Evolutionary conservation across 768 basidiomycete species (phyloP).

Genomic region (Fibroporia radiculosa): DNA sequence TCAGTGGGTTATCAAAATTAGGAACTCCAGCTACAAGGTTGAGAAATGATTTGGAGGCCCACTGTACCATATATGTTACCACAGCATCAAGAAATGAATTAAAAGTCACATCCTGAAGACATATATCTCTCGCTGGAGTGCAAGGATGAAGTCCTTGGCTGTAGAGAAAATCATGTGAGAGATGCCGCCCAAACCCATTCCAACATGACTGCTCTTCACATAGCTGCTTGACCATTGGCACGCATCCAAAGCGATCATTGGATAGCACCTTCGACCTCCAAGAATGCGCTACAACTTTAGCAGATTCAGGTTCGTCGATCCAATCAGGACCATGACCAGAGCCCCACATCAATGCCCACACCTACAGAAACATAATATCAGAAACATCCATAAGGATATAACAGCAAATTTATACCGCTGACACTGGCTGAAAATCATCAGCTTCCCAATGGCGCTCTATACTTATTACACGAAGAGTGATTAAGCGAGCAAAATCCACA

Average conservation of each 20-base stretch:
- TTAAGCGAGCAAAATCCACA: not conserved
- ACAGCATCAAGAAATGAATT: not conserved
- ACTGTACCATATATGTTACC: not conserved
- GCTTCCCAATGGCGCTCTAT: not conserved
- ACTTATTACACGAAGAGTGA: not conserved
- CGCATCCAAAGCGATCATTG: not conserved
- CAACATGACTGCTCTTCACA: not conserved
- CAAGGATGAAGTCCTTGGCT: not conserved
- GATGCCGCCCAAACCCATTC: slow-evolving; percentile 1
- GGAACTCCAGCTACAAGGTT: not conserved
- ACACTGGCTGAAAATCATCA: not conserved
- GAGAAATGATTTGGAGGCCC: not conserved
- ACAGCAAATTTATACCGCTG: not conserved
- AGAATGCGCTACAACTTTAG: not conserved
- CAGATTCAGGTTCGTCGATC: not conserved
- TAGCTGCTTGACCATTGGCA: not conserved
- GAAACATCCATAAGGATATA: not conserved
- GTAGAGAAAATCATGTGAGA: not conserved
- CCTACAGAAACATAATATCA: not conserved
- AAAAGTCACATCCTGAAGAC: not conserved
- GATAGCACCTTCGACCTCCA: not conserved
- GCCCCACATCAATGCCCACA: not conserved
- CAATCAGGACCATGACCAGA: not conserved
- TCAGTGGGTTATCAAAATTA: not conserved
- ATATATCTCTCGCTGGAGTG: not conserved